A percentile compares a stretch with the other conserved stretches of the same genome.
Conservation (phyloP, 495 filamentous ascomycete genomes). For the Penicillium waksmanii region DNA sequence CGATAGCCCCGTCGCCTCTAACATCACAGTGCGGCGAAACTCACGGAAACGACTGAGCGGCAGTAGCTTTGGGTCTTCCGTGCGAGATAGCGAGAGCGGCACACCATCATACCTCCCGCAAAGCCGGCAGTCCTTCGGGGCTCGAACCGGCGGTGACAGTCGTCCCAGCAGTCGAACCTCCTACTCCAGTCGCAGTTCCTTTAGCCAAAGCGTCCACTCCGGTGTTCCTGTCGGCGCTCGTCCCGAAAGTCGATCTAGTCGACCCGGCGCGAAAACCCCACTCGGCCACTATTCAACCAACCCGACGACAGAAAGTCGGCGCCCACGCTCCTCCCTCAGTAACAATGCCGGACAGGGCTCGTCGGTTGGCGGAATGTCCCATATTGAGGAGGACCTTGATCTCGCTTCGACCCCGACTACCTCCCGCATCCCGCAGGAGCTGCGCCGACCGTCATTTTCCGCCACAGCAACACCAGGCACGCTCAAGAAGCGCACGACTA, state of each 20-base stretch:
- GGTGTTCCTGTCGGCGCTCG: conserved; percentile 33
- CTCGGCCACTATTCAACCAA: conserved; percentile 53
- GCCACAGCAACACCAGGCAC: conserved; percentile 25
- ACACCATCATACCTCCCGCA: conserved; percentile 49
- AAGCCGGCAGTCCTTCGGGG: conserved; percentile 56
- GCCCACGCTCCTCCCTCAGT: conserved; percentile 52
- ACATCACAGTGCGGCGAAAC: conserved; percentile 75
- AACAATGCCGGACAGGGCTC: conserved; percentile 41
- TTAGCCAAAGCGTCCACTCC: conserved; percentile 47
- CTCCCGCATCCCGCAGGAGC: conserved; percentile 29
- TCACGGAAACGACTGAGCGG: conserved; percentile 67
- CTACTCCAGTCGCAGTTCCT: conserved; percentile 47
- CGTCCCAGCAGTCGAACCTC: conserved; percentile 53
- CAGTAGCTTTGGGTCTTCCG: conserved; percentile 62
- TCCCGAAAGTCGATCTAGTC: conserved; percentile 73
- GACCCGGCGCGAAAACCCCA: conserved; percentile 67
- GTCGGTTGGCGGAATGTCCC: conserved; percentile 42
- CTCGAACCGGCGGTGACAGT: conserved; percentile 44
- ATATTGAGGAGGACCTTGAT: conserved; percentile 49
- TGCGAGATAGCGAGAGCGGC: conserved; percentile 44
- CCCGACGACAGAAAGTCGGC: conserved; percentile 48
- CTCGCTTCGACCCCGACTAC: conserved; percentile 40
- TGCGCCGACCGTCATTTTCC: conserved; percentile 44
- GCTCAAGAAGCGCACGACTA: conserved; percentile 56
- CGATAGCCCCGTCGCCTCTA: conserved; percentile 65